Base-by-base conservation (phyloP, 306 rosid species). In the Vigna mungo region DNA sequence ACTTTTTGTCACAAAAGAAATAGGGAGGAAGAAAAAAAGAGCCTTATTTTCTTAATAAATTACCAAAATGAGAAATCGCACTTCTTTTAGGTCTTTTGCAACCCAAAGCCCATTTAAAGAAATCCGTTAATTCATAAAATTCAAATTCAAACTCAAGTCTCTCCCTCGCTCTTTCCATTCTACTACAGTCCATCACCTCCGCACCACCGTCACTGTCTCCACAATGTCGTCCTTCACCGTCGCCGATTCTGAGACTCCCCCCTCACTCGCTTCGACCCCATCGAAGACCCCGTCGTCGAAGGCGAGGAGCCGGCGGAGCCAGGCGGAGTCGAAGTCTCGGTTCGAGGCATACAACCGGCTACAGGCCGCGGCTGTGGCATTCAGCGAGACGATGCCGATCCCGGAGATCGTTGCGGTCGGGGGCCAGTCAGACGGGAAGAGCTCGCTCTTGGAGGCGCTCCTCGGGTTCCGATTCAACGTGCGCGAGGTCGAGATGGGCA, bases 401-500 rank as follows among this genome's bases (percentile, higher is more conserved):
- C 98, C 98, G 11, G 97, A 95, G 90, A 95, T 95, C 36, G 95
- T 95, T 0, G 96, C 96, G 8, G 78, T 95, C 1, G 98, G 97
- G 0, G 98, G 98, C 9, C 97, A 95, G 14, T 92, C 98, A 1
- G 97, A 95, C 63, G 97, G 97, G 4, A 95, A 95, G 79, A 89
- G 96, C 79, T 95, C 98, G 2, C 96, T 95, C 76, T 83, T 95
- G 0, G 97, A 95, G 75, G 98, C 97, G 0, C 89, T 95, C 13
- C 88, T 92, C 3, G 97, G 97, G 1, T 95, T 95, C 78, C 93
- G 97, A 0, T 95, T 95, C 91, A 95, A 95, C 71, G 92, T 92
- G 51, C 97, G 97, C 9, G 97, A 95, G 78, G 98, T 95, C 32
- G 98, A 95, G 83, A 95, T 95, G 96, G 97, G 98, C 1, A 95